Evolutionary conservation across 2,329 filamentous ascomycete genomes (phyloP).

Genomic region (Blastomyces emzantsi): DNA sequence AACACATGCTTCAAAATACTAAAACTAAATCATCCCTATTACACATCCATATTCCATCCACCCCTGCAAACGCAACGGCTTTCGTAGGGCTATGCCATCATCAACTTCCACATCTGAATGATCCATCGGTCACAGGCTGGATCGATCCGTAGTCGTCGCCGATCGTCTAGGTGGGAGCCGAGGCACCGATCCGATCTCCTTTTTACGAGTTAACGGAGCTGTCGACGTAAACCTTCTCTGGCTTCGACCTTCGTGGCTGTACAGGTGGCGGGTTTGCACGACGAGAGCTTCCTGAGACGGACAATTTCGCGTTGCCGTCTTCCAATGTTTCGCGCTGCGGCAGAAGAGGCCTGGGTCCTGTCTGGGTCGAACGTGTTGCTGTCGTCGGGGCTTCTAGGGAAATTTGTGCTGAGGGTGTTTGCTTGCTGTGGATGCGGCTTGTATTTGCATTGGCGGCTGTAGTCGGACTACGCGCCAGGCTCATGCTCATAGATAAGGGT

Average conservation of each 20-base stretch:
- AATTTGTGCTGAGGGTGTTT: neutral
- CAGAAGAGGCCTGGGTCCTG: neutral
- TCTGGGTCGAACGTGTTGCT: neutral
- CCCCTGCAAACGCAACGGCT: conserved; percentile 19
- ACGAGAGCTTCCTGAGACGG: neutral
- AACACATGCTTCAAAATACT: neutral
- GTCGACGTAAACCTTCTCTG: neutral
- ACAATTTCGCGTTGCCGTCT: neutral
- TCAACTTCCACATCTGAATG: conserved; percentile 22
- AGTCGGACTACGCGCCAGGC: neutral
- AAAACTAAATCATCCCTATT: neutral
- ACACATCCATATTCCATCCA: neutral
- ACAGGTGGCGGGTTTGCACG: conserved; percentile 1
- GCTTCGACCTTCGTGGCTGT: conserved; percentile 8
- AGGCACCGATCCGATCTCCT: neutral
- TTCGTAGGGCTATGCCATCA: conserved; percentile 24
- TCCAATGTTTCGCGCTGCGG: neutral
- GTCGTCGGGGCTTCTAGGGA: neutral
- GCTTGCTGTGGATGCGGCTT: neutral
- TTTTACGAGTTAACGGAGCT: too few species aligned
- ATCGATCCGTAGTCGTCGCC: neutral
- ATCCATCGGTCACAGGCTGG: neutral
- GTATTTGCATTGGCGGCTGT: neutral
- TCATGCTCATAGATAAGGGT: conserved; percentile 9
- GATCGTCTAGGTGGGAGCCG: neutral